phyloP scores from a whole-genome alignment of 1,139 yeast species.

The Yamadazyma siamensis region DNA sequence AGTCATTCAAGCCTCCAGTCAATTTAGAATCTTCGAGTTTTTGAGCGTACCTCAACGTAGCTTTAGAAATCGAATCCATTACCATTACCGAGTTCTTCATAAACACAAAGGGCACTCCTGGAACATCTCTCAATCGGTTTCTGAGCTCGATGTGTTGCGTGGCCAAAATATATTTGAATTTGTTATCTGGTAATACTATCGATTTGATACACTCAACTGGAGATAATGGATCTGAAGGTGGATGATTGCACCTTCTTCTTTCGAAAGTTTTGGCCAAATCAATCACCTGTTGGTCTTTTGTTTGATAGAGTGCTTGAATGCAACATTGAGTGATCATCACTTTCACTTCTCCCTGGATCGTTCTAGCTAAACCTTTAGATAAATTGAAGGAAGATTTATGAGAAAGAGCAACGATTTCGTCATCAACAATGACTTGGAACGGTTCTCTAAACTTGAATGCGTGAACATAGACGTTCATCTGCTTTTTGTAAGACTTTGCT shows the following conservation, averaged over 20 bases:
- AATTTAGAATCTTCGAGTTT: slow-evolving; percentile 64
- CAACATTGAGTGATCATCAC: slow-evolving; percentile 98
- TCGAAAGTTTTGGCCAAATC: slow-evolving; percentile 78
- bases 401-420: slow-evolving; percentile 67
- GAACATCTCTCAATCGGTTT: slow-evolving; percentile 62
- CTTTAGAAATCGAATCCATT: slow-evolving; percentile 86
- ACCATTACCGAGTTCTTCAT: slow-evolving; percentile 91
- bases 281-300: slow-evolving; percentile 71
- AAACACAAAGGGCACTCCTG: slow-evolving; percentile 87
- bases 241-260: slow-evolving; percentile 62
- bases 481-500: slow-evolving; percentile 91
- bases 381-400: slow-evolving; percentile 68
- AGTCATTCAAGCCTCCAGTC: slow-evolving; percentile 70
- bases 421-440: slow-evolving; percentile 83
- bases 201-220: slow-evolving; percentile 76
- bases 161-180: slow-evolving; percentile 87
- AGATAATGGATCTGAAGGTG: slow-evolving; percentile 56
- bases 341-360: slow-evolving; percentile 81
- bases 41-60: slow-evolving; percentile 56
- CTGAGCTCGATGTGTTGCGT: slow-evolving; percentile 74
- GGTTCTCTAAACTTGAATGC: slow-evolving; percentile 94
- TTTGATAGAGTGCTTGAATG: slow-evolving; percentile 76
- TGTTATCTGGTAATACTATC: slow-evolving; percentile 70
- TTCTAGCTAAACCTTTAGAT: slow-evolving; percentile 70
- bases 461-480: slow-evolving; percentile 77